Base-by-base conservation (phyloP, 2,329 filamentous ascomycete genomes). In the Rhynchosporium graminicola region DNA sequence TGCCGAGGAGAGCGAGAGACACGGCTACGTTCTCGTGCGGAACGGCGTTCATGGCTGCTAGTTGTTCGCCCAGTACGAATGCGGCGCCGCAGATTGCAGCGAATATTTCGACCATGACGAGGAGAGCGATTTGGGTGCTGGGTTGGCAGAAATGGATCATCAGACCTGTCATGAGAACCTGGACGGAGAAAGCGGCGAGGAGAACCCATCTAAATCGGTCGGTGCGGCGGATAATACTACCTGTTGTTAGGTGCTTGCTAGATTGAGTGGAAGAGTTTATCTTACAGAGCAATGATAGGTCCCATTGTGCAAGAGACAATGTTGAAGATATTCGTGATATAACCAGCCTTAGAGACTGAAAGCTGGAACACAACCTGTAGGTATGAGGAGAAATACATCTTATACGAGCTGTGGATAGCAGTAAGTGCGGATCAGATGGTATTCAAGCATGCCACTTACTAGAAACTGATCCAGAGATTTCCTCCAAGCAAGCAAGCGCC, bases 281-380 rank as follows among this genome's bases (percentile, higher is more conserved):
- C 33, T 36, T 36, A 36, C 33, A 36, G 33, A 0, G 83, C 83
- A 3, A 85, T 76, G n/a, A 69, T 47, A 1, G 71, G 59, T 20
- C 59, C 61, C 79, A 80, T 65, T 65, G 86, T 79, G 61, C 78
- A 77, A n/a, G 77, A 81, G 4, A 82, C 82, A 8, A 84, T 76
- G 61, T 71, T 78, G 72, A 80, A 83, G 48, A 80, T 82, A 69
- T 81, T 78, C 38, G 65, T 67, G 36, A 83, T 78, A 68, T 85
- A 84, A 60, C 78, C 79, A 0, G 82, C 77, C 59, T 83, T 72
- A 38, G 79, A 77, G 20, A 83, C 73, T 63, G 76, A 76, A 46
- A 83, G 77, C 48, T 77, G 76, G 68, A 81, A 78, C 47, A 87
- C 78, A 8, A 83, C 80, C 65, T 82, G 77, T 1, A 87, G 72